A percentile compares a stretch with the other conserved stretches of the same genome.
phyloP scores from a whole-genome alignment of 495 filamentous ascomycete species.

The Penicillium ucsense region DNA sequence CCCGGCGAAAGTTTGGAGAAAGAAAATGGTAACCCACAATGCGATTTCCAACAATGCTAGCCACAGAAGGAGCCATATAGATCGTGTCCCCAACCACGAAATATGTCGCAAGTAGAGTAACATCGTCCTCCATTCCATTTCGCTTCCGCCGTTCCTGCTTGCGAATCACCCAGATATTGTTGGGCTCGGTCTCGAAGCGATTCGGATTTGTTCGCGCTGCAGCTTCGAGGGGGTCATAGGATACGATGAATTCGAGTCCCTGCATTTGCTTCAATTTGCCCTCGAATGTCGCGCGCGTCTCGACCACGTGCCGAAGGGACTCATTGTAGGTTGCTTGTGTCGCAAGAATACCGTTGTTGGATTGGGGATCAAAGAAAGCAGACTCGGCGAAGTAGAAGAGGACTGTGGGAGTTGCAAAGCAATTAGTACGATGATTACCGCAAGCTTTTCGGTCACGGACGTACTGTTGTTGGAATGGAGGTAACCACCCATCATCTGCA shows the following conservation, averaged over 20 bases:
- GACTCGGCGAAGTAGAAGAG: constrained; percentile 86
- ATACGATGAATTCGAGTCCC: constrained; percentile 73
- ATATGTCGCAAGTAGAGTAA: constrained; percentile 66
- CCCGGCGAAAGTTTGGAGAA: too few relatives aligned
- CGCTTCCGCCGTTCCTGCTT: constrained; percentile 68
- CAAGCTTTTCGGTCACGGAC: constrained; percentile 1
- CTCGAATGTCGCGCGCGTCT: constrained; percentile 73
- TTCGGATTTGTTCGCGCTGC: constrained; percentile 50
- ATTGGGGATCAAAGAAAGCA: constrained; percentile 82
- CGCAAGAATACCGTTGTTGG: constrained; percentile 73
- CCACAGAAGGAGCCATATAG: constrained; percentile 79
- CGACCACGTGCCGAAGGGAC: constrained; percentile 50
- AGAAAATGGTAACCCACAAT: constrained; percentile 44
- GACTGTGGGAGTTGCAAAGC: constrained; percentile 27
- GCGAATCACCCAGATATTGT: constrained; percentile 82
- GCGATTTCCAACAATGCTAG: constrained; percentile 64
- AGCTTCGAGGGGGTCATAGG: constrained; percentile 57
- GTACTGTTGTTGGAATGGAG: constrained; percentile 42
- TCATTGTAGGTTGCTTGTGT: constrained; percentile 69
- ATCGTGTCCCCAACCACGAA: constrained; percentile 79
- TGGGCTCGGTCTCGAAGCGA: constrained; percentile 40
- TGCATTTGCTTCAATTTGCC: constrained; percentile 63
- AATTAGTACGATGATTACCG: not conserved
- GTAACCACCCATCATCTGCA: constrained; percentile 49
- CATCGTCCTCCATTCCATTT: constrained; percentile 51